phyloP scores from a whole-genome alignment of 345 rosid species.

The Eucalyptus coolabah region DNA sequence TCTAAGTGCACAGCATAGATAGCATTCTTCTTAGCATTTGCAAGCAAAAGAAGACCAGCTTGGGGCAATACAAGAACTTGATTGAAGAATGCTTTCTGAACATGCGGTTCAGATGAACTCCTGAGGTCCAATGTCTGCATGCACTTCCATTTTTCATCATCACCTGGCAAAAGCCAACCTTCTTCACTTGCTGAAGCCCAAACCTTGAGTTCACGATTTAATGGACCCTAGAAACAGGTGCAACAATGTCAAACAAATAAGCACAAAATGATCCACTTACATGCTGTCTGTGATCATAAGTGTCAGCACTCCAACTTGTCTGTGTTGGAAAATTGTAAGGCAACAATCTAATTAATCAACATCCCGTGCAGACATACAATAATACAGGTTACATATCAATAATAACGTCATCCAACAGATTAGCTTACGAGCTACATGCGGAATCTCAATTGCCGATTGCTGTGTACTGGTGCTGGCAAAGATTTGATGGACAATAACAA shows the following conservation, averaged over 20 bases:
- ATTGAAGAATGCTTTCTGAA: slow-evolving; percentile 71
- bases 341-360: background rate
- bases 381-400: background rate
- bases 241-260: background rate
- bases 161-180: slow-evolving; percentile 69
- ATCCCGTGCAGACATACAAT: background rate
- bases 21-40: slow-evolving; percentile 86
- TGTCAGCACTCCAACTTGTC: background rate
- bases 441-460: background rate
- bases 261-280: background rate
- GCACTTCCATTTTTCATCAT: slow-evolving; percentile 63
- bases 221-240: slow-evolving; percentile 47
- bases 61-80: slow-evolving; percentile 70
- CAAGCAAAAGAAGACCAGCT: slow-evolving; percentile 60
- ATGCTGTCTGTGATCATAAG: background rate
- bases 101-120: slow-evolving; percentile 50
- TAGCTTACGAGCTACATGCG: background rate
- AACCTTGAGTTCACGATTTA: slow-evolving; percentile 67
- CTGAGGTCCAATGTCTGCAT: slow-evolving; percentile 64
- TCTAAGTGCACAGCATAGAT: slow-evolving; percentile 75
- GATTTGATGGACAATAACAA: background rate
- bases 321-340: background rate
- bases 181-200: slow-evolving; percentile 74
- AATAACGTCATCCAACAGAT: background rate
- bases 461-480: background rate